Evolutionary conservation across 2,329 filamentous ascomycete genomes (phyloP).

Genomic region (Cordyceps cicadae): DNA sequence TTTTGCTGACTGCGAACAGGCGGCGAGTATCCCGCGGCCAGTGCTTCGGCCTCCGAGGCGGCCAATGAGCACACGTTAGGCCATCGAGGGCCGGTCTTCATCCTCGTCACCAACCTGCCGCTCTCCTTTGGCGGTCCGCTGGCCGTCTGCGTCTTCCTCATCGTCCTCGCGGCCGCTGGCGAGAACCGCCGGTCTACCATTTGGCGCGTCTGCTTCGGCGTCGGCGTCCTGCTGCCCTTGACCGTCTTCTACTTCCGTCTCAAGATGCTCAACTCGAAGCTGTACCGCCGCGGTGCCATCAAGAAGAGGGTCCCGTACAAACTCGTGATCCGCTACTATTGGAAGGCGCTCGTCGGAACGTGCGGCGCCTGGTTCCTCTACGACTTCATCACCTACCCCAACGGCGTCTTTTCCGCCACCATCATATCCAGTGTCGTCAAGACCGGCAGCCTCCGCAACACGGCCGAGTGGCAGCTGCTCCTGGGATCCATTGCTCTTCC

Average conservation of each 20-base stretch:
- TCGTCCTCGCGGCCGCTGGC: conserved; percentile 32
- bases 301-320: conserved; percentile 41
- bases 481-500: conserved; percentile 36
- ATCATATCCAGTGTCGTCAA: conserved; percentile 33
- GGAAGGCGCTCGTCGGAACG: conserved; percentile 44
- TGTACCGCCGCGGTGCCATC: conserved; percentile 45
- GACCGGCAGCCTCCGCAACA: conserved; percentile 27
- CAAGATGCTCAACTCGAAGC: conserved; percentile 42
- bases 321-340: conserved; percentile 44
- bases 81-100: conserved; percentile 33
- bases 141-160: conserved; percentile 37
- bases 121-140: conserved; percentile 25
- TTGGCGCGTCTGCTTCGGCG: conserved; percentile 41
- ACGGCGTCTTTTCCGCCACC: conserved; percentile 37
- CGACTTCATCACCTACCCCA: conserved; percentile 39
- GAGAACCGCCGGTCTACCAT: conserved; percentile 30
- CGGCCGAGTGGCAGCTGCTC: conserved; percentile 41
- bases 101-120: conserved; percentile 35
- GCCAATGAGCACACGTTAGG: conserved; percentile 36
- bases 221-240: conserved; percentile 41
- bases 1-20: conserved; percentile 7
- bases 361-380: conserved; percentile 49
- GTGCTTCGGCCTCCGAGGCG: conserved; percentile 37
- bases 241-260: conserved; percentile 49
- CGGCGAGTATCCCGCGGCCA: conserved; percentile 39